Evolutionary conservation across 192 early-diverging fungal genomes (phyloP), one percentile per base, ranked within the genome.

Genomic region (Diversispora eburnea): DNA sequence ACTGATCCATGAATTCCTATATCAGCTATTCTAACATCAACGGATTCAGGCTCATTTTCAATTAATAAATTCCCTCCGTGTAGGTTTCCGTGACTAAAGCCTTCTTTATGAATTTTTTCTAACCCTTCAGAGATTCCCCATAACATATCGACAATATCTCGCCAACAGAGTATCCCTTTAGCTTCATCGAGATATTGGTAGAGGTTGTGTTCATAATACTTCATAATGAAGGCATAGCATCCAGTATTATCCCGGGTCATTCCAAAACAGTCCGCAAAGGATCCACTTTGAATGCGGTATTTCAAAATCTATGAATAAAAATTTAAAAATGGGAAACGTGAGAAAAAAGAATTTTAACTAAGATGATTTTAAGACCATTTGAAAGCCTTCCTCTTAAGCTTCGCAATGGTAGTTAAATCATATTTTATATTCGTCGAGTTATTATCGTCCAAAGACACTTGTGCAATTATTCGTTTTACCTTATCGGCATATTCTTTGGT

Each of bases 1-100:
- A 58, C 20, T 71, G 41, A 43, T 12, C 45, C 43, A 33, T 59
- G 43, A 3, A 71, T 22, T 22, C 70, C 70, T 3, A 58, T 15
- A 58, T 71, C 70, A 17, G 70, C 39, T 4, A 71, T 71, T 48
- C 65, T 22, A 19, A 41, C 33, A n/a, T 67, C 45, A 3, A 33
- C 12, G 1, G 43, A 57, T 7, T 47, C 25, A 5, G 33, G 10
- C 10, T 43, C 56, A 17, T 41, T 55, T 54, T 71, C 54, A 5
- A 17, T 20, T 15, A 59, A 47, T 3, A 71, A 47, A 59, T 71
- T 71, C 13, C 70, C 70, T 19, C 55, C 56, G 59, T 71, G 70
- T 22, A 71, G 4, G 46, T 71, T 25, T 1, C 45, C 22, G 47
- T 71, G 70, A 19, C 39, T 12, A 20, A 71, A 42, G 4, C 48